Percentiles rank a stretch among this genome's conserved stretches.
These are phyloP conservation scores for Spergularia bocconei DNA, from an alignment of 148 eudicot genomes.

Conservation along the genomic window DNA sequence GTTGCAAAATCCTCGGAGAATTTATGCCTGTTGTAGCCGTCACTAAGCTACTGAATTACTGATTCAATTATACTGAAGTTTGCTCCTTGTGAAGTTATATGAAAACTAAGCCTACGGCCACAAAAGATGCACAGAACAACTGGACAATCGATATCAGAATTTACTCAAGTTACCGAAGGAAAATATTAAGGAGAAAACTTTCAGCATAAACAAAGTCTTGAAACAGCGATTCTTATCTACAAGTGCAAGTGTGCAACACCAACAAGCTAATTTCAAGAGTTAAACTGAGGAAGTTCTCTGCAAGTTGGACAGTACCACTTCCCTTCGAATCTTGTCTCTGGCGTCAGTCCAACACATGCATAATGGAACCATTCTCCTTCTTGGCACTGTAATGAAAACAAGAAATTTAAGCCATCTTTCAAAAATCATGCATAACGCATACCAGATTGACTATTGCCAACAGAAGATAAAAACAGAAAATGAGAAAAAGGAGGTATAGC, in stretches of 20 bases:
- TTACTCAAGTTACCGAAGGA: not conserved
- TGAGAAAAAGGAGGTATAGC: not conserved
- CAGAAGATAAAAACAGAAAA: not conserved
- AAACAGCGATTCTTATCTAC: not conserved
- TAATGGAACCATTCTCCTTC: conserved; percentile 99
- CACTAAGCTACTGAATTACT: not conserved
- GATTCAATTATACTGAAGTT: not conserved
- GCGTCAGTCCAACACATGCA: conserved; percentile 88
- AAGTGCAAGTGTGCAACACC: not conserved
- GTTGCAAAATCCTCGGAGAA: not conserved
- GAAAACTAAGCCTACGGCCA: not conserved
- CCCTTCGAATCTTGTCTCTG: conserved; percentile 90
- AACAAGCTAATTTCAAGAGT: conserved; percentile 13
- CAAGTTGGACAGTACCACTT: conserved; percentile 99
- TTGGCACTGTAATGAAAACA: conserved; percentile 65
- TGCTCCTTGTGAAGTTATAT: not conserved
- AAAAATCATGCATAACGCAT: not conserved
- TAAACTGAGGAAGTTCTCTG: conserved; percentile 55
- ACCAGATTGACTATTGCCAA: not conserved
- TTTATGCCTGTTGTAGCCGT: not conserved
- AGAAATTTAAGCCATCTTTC: not conserved
- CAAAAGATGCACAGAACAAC: not conserved
- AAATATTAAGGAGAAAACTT: not conserved
- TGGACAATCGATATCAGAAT: conserved; percentile 1
- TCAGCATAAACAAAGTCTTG: not conserved